Conservation (phyloP, 768 basidiomycete species). For the Trametes meyenii region DNA sequence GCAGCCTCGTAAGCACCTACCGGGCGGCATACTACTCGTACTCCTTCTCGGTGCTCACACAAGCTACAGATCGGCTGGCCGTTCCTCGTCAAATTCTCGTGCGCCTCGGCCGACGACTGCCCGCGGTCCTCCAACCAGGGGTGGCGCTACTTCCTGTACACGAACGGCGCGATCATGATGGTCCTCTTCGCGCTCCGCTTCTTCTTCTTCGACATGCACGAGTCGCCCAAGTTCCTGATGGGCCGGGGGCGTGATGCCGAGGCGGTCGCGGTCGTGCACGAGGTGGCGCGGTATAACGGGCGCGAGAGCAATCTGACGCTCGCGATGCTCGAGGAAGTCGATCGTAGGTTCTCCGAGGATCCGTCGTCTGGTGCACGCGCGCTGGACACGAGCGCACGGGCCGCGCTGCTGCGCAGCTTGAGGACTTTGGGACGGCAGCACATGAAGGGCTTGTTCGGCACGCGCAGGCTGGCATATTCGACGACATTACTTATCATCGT, state of each 20-base stretch:
- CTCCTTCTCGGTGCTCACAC: not conserved
- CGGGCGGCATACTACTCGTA: not conserved
- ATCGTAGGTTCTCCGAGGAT: constrained; percentile 1
- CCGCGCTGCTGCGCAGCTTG: constrained; percentile 44
- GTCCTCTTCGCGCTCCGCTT: constrained; percentile 63
- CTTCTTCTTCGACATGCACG: constrained; percentile 66
- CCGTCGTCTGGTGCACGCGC: not conserved
- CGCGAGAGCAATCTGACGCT: constrained; percentile 50
- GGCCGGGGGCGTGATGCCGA: constrained; percentile 63
- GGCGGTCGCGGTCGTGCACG: constrained; percentile 68
- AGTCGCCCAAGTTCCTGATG: constrained; percentile 75
- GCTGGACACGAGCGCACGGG: constrained; percentile 41
- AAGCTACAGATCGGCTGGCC: constrained; percentile 65
- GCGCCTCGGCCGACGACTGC: constrained; percentile 45
- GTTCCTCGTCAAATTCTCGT: constrained; percentile 69
- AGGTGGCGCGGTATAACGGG: constrained; percentile 63
- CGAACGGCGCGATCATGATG: constrained; percentile 73
- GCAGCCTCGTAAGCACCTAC: constrained; percentile 41
- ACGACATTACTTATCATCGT: constrained; percentile 51
- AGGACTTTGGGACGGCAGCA: constrained; percentile 44
- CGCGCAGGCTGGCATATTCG: constrained; percentile 50
- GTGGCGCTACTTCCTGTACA: constrained; percentile 77
- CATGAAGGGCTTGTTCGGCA: constrained; percentile 52
- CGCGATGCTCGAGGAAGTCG: constrained; percentile 45
- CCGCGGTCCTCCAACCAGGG: constrained; percentile 60